Evolutionary conservation across 148 eudicot genomes (phyloP), one percentile per base, ranked within the genome.

Genomic region (Rhododendron mucronatum): DNA sequence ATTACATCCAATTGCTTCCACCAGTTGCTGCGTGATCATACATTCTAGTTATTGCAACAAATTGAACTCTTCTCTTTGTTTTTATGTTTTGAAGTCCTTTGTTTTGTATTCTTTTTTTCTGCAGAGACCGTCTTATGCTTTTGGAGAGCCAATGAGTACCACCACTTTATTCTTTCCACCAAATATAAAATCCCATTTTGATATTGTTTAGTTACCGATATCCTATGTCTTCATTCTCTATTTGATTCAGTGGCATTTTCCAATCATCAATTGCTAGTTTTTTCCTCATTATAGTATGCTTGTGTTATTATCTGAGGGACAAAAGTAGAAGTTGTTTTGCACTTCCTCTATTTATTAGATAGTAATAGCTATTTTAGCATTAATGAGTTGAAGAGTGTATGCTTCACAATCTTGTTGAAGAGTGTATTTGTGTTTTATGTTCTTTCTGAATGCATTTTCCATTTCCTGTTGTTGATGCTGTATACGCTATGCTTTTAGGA

Each of bases 401-500:
- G 44, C 71, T 55, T 53, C 37, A 21, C 63, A 48, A 39, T 63
- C 48, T 67, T 44, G 39, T 61, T 63, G 81, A 53, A 82, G 53
- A 20, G 11, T 6, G 45, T 41, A 45, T 71, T 33, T 13, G 9
- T 41, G 26, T 21, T 55, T 39, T 85, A 13, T 80, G 37, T 55
- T 41, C 69, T 75, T 77, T 75, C 81, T 18, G 48, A 65, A 50
- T 63, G n/a, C 16, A 73, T 14, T 53, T 51, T 71, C 23, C 55
- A 16, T 39, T 44, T 80, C 47, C 84, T 78, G 3, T 53, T n/a
- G 82, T 44, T 87, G 33, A 79, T 39, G 35, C 23, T 78, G 18
- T 67, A 45, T 14, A 39, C 69, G 84, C 57, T 80, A 16, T 85
- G 61, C 45, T 83, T 77, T 3, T 89, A 95, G 99, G 99, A 94